Percentiles rank a stretch among this genome's conserved stretches.
phyloP scores from a whole-genome alignment of 2,329 filamentous ascomycete genomes.

The Periconia macrospinosa region DNA sequence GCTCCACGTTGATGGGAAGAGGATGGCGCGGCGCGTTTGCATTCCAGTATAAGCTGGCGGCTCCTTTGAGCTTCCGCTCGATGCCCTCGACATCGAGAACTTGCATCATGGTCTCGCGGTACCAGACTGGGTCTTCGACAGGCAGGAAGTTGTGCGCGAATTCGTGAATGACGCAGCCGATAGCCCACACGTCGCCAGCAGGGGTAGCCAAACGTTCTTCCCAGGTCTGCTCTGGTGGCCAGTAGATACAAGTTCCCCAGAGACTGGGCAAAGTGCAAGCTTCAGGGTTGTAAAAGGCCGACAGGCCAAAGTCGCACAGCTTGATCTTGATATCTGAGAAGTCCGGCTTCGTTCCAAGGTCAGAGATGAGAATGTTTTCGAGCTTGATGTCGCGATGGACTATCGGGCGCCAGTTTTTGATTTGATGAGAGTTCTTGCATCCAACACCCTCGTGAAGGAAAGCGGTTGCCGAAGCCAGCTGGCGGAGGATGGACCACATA shows the following conservation, averaged over 20 bases:
- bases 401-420: conserved; percentile 73
- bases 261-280: not conserved
- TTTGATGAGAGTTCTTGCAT: not conserved
- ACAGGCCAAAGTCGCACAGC: conserved; percentile 70
- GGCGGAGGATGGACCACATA: conserved; percentile 19
- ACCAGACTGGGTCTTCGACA: conserved; percentile 6
- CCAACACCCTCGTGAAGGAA: conserved; percentile 25
- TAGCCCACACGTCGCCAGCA: conserved; percentile 28
- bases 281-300: conserved; percentile 56
- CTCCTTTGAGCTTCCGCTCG: not conserved
- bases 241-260: conserved; percentile 15
- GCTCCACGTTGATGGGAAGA: conserved; percentile 14
- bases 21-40: conserved; percentile 10
- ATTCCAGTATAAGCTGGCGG: conserved; percentile 8
- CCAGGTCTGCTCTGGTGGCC: conserved; percentile 25
- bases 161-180: conserved; percentile 26
- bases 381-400: conserved; percentile 95
- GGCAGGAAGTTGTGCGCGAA: conserved; percentile 21
- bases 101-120: not conserved
- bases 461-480: conserved; percentile 16
- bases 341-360: conserved; percentile 11
- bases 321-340: conserved; percentile 52
- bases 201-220: conserved; percentile 11
- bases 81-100: not conserved
- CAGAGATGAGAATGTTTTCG: conserved; percentile 77